Percentiles rank a stretch among this genome's conserved stretches.
Conservation (phyloP, 148 eudicot genomes). For the Chenopodium album region DNA sequence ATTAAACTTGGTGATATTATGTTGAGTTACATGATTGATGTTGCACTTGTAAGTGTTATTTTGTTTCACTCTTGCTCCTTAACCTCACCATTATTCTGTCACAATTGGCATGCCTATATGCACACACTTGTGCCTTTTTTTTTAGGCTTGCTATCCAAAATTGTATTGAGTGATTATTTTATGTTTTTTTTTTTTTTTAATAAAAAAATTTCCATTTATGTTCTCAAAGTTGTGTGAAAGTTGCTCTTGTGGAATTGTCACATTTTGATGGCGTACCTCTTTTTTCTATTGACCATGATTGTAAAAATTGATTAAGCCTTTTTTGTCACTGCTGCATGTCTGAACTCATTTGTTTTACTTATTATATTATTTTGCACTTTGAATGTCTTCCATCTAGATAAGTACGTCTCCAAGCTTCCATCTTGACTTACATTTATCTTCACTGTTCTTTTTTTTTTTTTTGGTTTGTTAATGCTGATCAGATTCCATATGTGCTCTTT, state of each 20-base stretch:
- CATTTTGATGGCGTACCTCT: not conserved
- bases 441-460: not conserved
- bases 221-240: not conserved
- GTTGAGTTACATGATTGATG: constrained; percentile 64
- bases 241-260: not conserved
- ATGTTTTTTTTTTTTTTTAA: not conserved
- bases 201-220: not conserved
- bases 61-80: not conserved
- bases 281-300: not conserved
- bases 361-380: not conserved
- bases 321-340: not conserved
- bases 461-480: not conserved
- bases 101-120: not conserved
- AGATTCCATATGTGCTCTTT: not conserved
- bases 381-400: no score
- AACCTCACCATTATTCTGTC: not conserved
- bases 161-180: not conserved
- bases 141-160: not conserved
- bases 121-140: no score
- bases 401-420: not conserved
- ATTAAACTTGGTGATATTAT: constrained; percentile 48
- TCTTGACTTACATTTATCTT: not conserved
- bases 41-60: constrained; percentile 59
- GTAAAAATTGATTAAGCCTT: not conserved
- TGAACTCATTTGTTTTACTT: not conserved